Evolutionary conservation across 2,329 filamentous ascomycete species (phyloP).

Genomic region (Ophiostoma angusticollis): DNA sequence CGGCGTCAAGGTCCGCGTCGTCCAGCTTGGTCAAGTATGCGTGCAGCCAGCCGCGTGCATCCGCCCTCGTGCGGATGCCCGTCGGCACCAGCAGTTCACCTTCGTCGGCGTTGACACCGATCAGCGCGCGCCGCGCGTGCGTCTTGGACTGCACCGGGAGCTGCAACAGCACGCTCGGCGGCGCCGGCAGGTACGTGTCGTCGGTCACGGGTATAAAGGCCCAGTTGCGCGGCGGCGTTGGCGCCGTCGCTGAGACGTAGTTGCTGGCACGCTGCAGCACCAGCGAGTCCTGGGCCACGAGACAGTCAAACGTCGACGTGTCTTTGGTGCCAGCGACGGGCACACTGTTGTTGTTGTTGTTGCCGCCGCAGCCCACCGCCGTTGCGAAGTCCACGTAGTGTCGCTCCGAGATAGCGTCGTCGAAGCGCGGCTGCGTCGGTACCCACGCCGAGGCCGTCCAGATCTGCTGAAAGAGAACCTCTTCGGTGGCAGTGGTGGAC

Average conservation of each 20-base stretch:
- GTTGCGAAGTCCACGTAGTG: constrained; percentile 33
- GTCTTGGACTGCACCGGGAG: constrained; percentile 20
- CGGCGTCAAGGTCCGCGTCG: background rate
- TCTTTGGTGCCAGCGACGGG: too few relatives aligned
- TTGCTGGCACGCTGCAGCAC: constrained; percentile 17
- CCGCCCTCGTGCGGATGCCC: constrained; percentile 27
- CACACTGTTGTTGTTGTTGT: too few relatives aligned
- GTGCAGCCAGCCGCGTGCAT: constrained; percentile 27
- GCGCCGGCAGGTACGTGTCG: constrained; percentile 19
- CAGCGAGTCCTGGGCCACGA: constrained; percentile 18
- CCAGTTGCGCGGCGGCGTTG: constrained; percentile 8
- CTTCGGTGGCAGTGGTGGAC: too few relatives aligned
- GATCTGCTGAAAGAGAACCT: background rate
- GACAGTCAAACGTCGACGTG: constrained; percentile 16
- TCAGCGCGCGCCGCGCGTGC: constrained; percentile 14
- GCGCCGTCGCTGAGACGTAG: constrained; percentile 13
- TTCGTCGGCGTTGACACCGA: constrained; percentile 36
- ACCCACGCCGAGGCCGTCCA: constrained; percentile 27
- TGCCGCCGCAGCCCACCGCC: constrained; percentile 29
- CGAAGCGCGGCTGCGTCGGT: constrained; percentile 34
- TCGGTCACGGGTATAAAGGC: constrained; percentile 26
- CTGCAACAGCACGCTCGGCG: constrained; percentile 20
- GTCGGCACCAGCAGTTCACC: constrained; percentile 30
- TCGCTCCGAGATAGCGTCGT: constrained; percentile 29
- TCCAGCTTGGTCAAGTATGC: constrained; percentile 23